phyloP scores from a whole-genome alignment of 2,329 filamentous ascomycete genomes.

The Emergomyces africanus region DNA sequence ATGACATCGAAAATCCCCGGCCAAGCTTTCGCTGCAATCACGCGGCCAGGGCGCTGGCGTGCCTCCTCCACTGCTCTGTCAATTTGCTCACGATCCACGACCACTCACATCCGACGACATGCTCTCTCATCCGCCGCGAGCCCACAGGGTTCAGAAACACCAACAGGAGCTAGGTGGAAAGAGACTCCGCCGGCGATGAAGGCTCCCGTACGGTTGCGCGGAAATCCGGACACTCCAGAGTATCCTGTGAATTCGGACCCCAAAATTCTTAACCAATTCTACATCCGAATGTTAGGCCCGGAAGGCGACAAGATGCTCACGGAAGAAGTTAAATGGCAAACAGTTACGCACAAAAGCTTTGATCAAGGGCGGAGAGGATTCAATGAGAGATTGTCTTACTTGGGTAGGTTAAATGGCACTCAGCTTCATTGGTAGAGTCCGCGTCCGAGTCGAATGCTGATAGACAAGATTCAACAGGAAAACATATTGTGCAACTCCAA shows the following conservation, averaged over 20 bases:
- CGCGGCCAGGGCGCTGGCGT: constrained; percentile 12
- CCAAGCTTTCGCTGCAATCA: constrained; percentile 10
- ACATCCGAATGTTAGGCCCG: constrained; percentile 60
- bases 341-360: constrained; percentile 95
- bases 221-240: constrained; percentile 23
- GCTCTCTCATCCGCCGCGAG: constrained; percentile 17
- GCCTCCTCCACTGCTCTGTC: constrained; percentile 14
- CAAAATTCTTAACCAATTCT: constrained; percentile 60
- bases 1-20: constrained; percentile 11
- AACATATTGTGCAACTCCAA: constrained; percentile 52
- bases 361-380: constrained; percentile 89
- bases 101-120: constrained; percentile 11
- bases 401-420: constrained; percentile 45
- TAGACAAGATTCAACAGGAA: constrained; percentile 33
- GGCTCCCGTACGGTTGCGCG: constrained; percentile 43
- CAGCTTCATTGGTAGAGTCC: not conserved
- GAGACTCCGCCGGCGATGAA: constrained; percentile 58
- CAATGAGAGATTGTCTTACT: constrained; percentile 82
- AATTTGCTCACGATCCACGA: constrained; percentile 15
- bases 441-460: not conserved
- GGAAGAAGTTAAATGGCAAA: constrained; percentile 93
- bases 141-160: constrained; percentile 17
- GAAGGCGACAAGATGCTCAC: constrained; percentile 61
- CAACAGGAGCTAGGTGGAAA: constrained; percentile 50
- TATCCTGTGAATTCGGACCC: constrained; percentile 66